phyloP scores from a whole-genome alignment of 78 protist genomes.

The Dictyostelium intermedium region DNA sequence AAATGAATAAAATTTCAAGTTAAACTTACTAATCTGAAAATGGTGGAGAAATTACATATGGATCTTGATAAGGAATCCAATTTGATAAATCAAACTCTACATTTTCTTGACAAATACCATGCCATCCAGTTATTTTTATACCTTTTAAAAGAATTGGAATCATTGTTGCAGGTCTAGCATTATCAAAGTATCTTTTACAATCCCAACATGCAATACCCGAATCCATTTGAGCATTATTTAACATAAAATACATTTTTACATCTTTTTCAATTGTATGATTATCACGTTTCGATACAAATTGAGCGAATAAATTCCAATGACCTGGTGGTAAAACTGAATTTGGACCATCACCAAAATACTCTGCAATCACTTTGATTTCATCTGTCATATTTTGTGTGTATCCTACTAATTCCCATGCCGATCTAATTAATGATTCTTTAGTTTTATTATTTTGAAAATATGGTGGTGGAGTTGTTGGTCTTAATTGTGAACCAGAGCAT shows the following conservation, averaged over 20 bases:
- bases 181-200: constrained; percentile 27
- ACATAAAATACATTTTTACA: constrained; percentile 46
- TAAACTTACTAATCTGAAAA: constrained; percentile 39
- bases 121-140: constrained; percentile 23
- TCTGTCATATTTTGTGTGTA: constrained; percentile 19
- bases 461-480: constrained; percentile 11
- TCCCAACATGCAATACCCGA: constrained; percentile 65
- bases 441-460: neutral
- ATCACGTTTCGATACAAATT: constrained; percentile 24
- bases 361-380: constrained; percentile 21
- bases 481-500: neutral
- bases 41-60: constrained; percentile 15
- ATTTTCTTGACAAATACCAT: constrained; percentile 26
- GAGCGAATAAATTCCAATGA: constrained; percentile 44
- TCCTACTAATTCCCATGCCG: constrained; percentile 6
- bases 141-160: constrained; percentile 31
- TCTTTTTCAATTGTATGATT: neutral
- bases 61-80: constrained; percentile 57
- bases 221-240: constrained; percentile 37
- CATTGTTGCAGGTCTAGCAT: constrained; percentile 52
- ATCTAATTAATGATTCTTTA: neutral
- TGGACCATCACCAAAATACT: constrained; percentile 62
- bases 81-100: neutral
- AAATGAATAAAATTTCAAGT: neutral
- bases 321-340: constrained; percentile 28